Conservation (phyloP, 177 flowering plant species). For the Tripterygium wilfordii region DNA sequence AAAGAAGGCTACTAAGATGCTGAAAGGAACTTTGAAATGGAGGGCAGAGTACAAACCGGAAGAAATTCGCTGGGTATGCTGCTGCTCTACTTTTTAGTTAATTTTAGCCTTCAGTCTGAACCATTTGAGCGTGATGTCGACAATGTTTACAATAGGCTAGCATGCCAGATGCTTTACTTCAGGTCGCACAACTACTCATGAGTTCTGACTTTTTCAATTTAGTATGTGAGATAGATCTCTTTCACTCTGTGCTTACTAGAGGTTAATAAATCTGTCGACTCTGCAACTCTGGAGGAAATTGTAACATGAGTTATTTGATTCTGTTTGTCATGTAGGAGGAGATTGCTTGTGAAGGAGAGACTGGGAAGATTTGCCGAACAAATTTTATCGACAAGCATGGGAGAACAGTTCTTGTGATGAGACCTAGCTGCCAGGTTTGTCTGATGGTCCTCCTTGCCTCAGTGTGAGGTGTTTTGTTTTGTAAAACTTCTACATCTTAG, state of each 20-base stretch:
- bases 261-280: no score
- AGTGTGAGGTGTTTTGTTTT: no score
- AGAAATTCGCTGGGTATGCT: constrained; percentile 84
- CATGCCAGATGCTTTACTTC: no score
- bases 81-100: not conserved
- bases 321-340: constrained; percentile 51
- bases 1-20: constrained; percentile 85
- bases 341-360: constrained; percentile 81
- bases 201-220: no score
- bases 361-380: constrained; percentile 83
- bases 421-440: constrained; percentile 80
- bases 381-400: constrained; percentile 71
- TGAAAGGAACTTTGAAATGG: constrained; percentile 86
- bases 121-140: not conserved
- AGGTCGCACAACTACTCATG: no score
- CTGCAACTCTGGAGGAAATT: no score
- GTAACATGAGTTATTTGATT: no score
- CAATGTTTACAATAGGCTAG: not conserved
- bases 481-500: no score
- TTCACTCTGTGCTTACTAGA: no score
- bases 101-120: not conserved
- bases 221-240: no score
- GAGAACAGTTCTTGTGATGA: constrained; percentile 83
- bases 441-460: not conserved
- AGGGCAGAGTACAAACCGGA: constrained; percentile 79